Percentiles rank a stretch among this genome's conserved stretches.
phyloP scores from a whole-genome alignment of 345 rosid genomes.

The Microthlaspi erraticum region DNA sequence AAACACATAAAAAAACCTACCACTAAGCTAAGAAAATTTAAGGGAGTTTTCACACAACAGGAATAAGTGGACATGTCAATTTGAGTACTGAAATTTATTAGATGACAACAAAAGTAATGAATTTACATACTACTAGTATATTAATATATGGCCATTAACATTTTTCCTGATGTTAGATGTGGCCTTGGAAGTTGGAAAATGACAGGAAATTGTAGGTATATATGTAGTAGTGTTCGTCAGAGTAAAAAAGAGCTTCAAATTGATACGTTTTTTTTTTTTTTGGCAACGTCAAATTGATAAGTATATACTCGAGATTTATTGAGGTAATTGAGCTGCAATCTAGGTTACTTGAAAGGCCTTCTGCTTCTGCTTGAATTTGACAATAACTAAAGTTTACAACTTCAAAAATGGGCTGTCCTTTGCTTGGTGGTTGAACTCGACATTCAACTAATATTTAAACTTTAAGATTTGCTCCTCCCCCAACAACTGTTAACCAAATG shows the following conservation, averaged over 20 bases:
- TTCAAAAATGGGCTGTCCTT: background rate
- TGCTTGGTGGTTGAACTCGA: slow-evolving; percentile 9
- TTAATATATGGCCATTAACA: background rate
- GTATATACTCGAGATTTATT: no score
- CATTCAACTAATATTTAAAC: background rate
- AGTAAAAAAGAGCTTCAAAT: no score
- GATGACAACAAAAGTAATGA: background rate
- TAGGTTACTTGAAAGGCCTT: no score
- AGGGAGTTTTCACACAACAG: background rate
- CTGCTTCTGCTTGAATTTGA: background rate
- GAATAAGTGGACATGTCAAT: slow-evolving; percentile 1
- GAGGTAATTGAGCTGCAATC: no score
- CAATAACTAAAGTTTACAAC: background rate
- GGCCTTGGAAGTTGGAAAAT: slow-evolving; percentile 28
- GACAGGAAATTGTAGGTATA: slow-evolving; percentile 3
- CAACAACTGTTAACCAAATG: slow-evolving; percentile 21
- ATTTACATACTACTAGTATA: background rate
- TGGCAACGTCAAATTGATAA: no score
- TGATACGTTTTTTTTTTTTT: no score
- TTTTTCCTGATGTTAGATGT: slow-evolving; percentile 10
- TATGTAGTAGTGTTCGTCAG: no score
- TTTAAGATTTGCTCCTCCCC: background rate
- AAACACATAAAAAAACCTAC: slow-evolving; percentile 3
- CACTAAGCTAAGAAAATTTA: background rate
- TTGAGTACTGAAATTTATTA: background rate